These are phyloP conservation scores for Cladosporium cucumerinum DNA, from an alignment of 2,329 filamentous ascomycete species.

Conservation along the genomic window DNA sequence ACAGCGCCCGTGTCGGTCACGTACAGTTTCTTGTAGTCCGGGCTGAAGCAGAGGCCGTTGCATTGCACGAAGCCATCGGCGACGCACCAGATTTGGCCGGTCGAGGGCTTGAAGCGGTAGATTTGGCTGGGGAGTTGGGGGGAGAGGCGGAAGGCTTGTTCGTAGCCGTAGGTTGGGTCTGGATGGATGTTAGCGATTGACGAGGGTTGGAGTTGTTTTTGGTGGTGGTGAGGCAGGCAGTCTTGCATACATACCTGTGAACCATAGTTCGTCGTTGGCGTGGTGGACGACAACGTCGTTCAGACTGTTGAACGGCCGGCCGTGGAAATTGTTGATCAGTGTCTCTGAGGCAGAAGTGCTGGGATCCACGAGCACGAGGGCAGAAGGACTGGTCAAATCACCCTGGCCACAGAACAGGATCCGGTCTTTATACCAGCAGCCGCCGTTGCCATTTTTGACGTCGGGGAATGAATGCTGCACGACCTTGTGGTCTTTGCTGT, in stretches of 20 bases:
- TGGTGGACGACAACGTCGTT: conserved; percentile 55
- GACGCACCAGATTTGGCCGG: conserved; percentile 50
- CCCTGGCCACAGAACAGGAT: conserved; percentile 25
- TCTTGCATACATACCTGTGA: conserved; percentile 17
- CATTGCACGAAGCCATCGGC: conserved; percentile 54
- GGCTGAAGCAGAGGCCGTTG: conserved; percentile 56
- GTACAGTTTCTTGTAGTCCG: conserved; percentile 50
- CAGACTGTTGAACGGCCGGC: conserved; percentile 58
- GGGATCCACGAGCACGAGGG: conserved; percentile 20
- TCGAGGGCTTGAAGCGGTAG: conserved; percentile 52
- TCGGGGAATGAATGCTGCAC: conserved; percentile 8
- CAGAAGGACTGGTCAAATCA: conserved; percentile 17
- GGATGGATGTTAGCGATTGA: not conserved
- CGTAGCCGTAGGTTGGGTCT: conserved; percentile 28
- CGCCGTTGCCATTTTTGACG: conserved; percentile 23
- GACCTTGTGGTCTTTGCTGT: conserved; percentile 16
- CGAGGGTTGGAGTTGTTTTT: not conserved
- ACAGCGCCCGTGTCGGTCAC: conserved; percentile 53
- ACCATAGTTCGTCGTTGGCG: conserved; percentile 35
- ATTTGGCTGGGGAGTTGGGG: conserved; percentile 56
- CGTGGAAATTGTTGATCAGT: conserved; percentile 57
- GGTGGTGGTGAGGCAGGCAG: not conserved
- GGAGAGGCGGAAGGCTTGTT: conserved; percentile 53
- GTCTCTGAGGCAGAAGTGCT: not conserved
- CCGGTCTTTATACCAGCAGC: conserved; percentile 23